Evolutionary conservation across 371 early-diverging fungal genomes (phyloP), one percentile per base, ranked within the genome.

Genomic region (Funneliformis caledonium): DNA sequence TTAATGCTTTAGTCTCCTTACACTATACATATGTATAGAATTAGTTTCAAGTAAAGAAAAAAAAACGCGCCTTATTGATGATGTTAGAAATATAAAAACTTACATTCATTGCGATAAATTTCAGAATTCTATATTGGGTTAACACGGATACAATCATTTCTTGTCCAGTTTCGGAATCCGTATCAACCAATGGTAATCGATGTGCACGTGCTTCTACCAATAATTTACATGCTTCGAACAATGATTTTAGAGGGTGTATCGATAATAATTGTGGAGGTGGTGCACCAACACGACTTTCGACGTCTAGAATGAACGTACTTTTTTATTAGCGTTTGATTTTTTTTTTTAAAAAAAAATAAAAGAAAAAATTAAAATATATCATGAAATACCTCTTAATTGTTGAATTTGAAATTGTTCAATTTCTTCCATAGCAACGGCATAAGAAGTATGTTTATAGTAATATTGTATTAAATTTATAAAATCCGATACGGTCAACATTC

Each of bases 401-500:
- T 90, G 88, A 74, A 97, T 91, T 80, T 94, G 92, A 68, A 96
- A 90, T 72, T 91, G 91, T 65, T 95, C 96, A 77, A 97, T 91
- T 82, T 97, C 96, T 50, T 93, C 93, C 37, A 94, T 88, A 2
- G 96, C 96, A 42, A 91, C 93, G 37, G 91, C 89, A 65, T 93
- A 92, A 6, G 95, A 93, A 14, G 92, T 88, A 81, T 94, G 91
- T 75, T 89, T 88, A 86, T 95, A 96, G 84, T 94, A 97, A 83
- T 96, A 94, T 83, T 96, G 93, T 47, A 98, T 96, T 82, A 98
- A 86, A 81, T 96, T 94, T 76, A 97, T 93, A 83, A 98, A 94
- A 83, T 98, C 97, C 9, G 96, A 94, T 6, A 96, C 96, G 19
- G 97, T 95, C 82, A 98, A 88, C 94, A 98, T 94, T 70, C 98